Conservation (phyloP, 2,329 filamentous ascomycete species). For the Ophiocordyceps unilateralis region DNA sequence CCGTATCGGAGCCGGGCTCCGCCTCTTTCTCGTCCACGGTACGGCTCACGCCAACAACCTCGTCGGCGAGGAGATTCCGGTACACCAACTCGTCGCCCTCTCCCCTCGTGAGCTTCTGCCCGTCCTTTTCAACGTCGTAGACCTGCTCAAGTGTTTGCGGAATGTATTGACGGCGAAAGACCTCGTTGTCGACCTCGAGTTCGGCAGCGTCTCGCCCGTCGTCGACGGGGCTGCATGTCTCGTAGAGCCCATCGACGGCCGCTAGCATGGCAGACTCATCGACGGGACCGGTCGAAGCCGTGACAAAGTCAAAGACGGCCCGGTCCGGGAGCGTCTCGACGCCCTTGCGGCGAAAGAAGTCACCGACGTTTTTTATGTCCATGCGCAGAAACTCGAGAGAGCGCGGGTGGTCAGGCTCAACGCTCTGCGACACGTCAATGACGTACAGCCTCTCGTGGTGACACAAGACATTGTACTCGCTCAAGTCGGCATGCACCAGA, state of each 20-base stretch:
- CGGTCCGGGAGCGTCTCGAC: conserved; percentile 69
- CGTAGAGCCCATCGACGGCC: conserved; percentile 50
- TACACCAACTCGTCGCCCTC: conserved; percentile 69
- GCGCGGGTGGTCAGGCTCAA: conserved; percentile 89
- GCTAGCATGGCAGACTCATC: conserved; percentile 44
- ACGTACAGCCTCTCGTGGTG: conserved; percentile 70
- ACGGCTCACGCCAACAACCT: conserved; percentile 24
- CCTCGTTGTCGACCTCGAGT: conserved; percentile 68
- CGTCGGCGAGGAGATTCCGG: conserved; percentile 62
- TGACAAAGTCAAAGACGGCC: conserved; percentile 72
- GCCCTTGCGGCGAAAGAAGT: conserved; percentile 78
- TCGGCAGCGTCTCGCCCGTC: conserved; percentile 36
- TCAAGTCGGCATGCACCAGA: conserved; percentile 89
- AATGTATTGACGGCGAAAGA: conserved; percentile 93
- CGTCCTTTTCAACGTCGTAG: conserved; percentile 88
- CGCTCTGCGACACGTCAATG: conserved; percentile 94
- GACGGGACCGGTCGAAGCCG: conserved; percentile 37
- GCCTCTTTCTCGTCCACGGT: conserved; percentile 14
- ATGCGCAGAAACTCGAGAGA: conserved; percentile 88
- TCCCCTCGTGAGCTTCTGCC: conserved; percentile 56
- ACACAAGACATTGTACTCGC: conserved; percentile 96
- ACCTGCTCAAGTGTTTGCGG: conserved; percentile 92
- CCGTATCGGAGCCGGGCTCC: conserved; percentile 27
- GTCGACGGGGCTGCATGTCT: conserved; percentile 30
- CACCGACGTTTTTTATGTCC: conserved; percentile 93